A percentile compares a stretch with the other conserved stretches of the same genome.
phyloP scores from a whole-genome alignment of 2,329 filamentous ascomycete species.

The Canariomyces notabilis region DNA sequence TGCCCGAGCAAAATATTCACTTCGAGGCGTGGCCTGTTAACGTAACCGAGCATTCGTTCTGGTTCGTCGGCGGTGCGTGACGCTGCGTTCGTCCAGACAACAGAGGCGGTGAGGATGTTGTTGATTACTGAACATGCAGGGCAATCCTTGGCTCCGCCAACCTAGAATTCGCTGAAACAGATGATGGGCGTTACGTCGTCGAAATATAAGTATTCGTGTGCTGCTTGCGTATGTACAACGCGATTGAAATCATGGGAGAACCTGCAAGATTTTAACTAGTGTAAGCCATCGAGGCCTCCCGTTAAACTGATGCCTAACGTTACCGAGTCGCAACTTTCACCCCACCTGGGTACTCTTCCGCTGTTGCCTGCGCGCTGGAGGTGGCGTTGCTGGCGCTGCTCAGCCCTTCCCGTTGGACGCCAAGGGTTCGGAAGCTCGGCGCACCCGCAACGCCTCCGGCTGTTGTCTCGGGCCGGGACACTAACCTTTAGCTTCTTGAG shows the following conservation, averaged over 20 bases:
- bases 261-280: neutral
- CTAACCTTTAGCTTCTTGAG: neutral
- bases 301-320: constrained; percentile 3
- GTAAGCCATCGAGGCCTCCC: neutral
- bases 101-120: neutral
- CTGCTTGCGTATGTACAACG: neutral
- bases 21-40: no score
- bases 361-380: constrained; percentile 14
- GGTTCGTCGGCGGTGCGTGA: neutral
- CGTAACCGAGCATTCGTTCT: no score
- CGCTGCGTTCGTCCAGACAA: neutral
- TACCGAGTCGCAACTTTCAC: no score
- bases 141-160: no score
- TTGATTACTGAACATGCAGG: constrained; percentile 6
- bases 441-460: constrained; percentile 6
- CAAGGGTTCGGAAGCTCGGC: neutral
- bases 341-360: no score
- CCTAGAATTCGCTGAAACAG: no score
- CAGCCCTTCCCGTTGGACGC: constrained; percentile 5
- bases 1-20: no score
- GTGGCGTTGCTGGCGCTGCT: constrained; percentile 5
- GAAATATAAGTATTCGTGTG: constrained; percentile 4
- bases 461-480: constrained; percentile 9
- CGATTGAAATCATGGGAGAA: neutral
- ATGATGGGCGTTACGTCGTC: neutral